phyloP scores from a whole-genome alignment of 257 asterid genomes.

The Plantago ovata region DNA sequence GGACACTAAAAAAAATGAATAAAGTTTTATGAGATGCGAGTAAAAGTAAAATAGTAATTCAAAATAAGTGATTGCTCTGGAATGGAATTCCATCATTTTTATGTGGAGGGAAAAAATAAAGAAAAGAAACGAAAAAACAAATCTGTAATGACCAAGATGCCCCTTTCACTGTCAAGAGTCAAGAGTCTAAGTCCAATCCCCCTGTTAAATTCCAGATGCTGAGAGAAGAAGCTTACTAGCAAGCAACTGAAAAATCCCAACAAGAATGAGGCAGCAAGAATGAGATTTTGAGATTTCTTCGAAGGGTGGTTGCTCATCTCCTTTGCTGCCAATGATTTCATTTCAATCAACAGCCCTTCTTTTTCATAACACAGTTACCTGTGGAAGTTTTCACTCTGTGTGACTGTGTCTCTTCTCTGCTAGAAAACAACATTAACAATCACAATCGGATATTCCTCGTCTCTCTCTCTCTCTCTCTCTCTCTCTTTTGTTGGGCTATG shows the following conservation, averaged over 20 bases:
- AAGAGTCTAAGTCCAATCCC: too few relatives aligned
- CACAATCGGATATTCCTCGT: background rate
- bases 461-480: too few relatives aligned
- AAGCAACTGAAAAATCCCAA: slow-evolving; percentile 24
- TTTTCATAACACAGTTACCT: background rate
- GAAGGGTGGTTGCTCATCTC: slow-evolving; percentile 30
- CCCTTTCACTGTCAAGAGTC: background rate
- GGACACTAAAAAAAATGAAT: too few relatives aligned
- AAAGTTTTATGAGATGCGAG: too few relatives aligned
- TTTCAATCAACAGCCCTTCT: slow-evolving; percentile 1
- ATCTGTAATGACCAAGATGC: background rate
- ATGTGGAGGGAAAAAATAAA: too few relatives aligned
- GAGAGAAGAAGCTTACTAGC: too few relatives aligned
- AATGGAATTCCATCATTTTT: too few relatives aligned
- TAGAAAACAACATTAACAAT: background rate
- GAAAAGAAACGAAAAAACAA: too few relatives aligned
- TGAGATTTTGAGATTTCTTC: slow-evolving; percentile 7
- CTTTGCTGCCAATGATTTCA: slow-evolving; percentile 22
- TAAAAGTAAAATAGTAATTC: too few relatives aligned
- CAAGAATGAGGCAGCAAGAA: slow-evolving; percentile 30
- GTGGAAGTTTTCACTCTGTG: slow-evolving; percentile 10
- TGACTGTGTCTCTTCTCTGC: slow-evolving; percentile 1
- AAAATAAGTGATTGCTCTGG: too few relatives aligned
- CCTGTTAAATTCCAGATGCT: too few relatives aligned
- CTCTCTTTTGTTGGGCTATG: slow-evolving; percentile 22